These are phyloP conservation scores for Trifolium repens DNA, from an alignment of 306 rosid species.

Conservation along the genomic window DNA sequence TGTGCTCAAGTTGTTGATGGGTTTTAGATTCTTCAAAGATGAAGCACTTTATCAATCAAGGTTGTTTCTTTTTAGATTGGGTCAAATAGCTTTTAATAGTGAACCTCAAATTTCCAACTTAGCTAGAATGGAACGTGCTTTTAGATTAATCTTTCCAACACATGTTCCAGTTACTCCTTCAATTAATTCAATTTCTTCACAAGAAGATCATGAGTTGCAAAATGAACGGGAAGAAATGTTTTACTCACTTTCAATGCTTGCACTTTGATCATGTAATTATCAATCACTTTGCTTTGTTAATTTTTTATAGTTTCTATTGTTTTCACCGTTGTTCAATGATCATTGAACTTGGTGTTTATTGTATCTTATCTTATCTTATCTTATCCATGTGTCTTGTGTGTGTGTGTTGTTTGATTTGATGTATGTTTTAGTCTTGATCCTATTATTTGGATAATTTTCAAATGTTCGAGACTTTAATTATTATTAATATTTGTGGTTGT, in stretches of 20 bases:
- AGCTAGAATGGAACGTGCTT: slow-evolving; percentile 53
- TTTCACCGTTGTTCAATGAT: slow-evolving; percentile 3
- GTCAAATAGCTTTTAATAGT: slow-evolving; percentile 44
- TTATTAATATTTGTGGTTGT: neutral
- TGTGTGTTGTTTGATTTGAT: neutral
- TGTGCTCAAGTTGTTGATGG: slow-evolving; percentile 47
- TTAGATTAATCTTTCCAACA: slow-evolving; percentile 29
- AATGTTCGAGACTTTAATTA: neutral
- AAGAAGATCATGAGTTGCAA: neutral
- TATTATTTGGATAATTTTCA: neutral
- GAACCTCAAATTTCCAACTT: slow-evolving; percentile 6
- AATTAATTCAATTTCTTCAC: neutral
- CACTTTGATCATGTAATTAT: slow-evolving; percentile 1
- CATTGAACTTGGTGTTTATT: slow-evolving; percentile 4
- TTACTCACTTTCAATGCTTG: neutral
- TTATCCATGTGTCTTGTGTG: neutral
- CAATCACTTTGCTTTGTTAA: neutral
- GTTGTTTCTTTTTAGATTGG: slow-evolving; percentile 59
- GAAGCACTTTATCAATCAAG: slow-evolving; percentile 45
- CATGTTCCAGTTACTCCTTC: neutral
- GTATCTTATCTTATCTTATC: neutral
- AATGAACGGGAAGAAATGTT: slow-evolving; percentile 12
- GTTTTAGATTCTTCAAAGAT: slow-evolving; percentile 40
- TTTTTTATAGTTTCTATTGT: neutral
- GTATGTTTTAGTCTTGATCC: neutral